Conservation (phyloP, 192 early-diverging fungal species). For the Backusella luteola region DNA sequence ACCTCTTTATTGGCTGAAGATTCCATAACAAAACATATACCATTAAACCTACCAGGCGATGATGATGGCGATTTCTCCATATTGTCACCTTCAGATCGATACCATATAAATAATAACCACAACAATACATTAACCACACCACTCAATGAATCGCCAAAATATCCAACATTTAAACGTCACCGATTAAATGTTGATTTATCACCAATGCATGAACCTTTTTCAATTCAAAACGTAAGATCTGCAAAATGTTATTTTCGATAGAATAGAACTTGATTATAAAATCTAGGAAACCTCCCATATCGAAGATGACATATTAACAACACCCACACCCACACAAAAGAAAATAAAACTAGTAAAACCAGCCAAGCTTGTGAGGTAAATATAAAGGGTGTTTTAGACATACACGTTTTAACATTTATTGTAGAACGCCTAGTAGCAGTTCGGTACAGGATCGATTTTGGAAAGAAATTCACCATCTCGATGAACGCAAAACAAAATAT, state of each 20-base stretch:
- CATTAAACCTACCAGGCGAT: neutral
- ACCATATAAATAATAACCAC: neutral
- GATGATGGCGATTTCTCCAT: neutral
- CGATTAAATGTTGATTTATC: neutral
- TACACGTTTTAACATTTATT: no score
- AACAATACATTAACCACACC: neutral
- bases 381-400: no score
- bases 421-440: neutral
- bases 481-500: neutral
- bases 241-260: neutral
- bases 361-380: neutral
- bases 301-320: neutral
- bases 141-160: neutral
- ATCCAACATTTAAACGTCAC: neutral
- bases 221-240: neutral
- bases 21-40: neutral
- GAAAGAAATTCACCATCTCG: conserved; percentile 15
- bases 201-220: neutral
- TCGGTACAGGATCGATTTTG: neutral
- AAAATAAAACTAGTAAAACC: neutral
- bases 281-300: neutral
- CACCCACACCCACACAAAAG: conserved; percentile 1
- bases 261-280: neutral
- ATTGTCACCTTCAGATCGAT: neutral
- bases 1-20: conserved; percentile 7